Evolutionary conservation across 805 yeast species (phyloP).

Genomic region (Saturnispora sekii): DNA sequence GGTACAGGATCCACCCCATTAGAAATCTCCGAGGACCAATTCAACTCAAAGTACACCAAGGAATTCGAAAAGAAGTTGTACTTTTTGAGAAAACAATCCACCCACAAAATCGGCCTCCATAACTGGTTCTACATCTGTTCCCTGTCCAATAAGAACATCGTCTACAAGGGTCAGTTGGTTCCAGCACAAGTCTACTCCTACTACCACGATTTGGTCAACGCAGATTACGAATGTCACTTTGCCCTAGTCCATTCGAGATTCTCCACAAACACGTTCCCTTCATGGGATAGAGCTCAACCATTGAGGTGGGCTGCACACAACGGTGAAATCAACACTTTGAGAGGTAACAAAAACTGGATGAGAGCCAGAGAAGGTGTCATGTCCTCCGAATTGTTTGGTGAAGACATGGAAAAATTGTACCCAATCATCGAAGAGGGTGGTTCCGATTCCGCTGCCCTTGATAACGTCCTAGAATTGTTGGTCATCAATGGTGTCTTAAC

Average conservation of each 20-base stretch:
- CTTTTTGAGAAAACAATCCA: constrained; percentile 79
- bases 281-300: constrained; percentile 99
- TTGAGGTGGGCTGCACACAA: constrained; percentile 95
- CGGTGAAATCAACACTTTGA: constrained; percentile 94
- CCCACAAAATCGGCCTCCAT: constrained; percentile 86
- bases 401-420: constrained; percentile 79
- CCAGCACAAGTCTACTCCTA: constrained; percentile 94
- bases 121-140: constrained; percentile 98
- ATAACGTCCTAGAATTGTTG: constrained; percentile 85
- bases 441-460: constrained; percentile 96
- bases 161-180: constrained; percentile 95
- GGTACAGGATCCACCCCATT: constrained; percentile 30
- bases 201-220: constrained; percentile 85
- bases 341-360: constrained; percentile 99
- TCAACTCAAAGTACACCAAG: constrained; percentile 45
- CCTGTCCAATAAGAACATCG: constrained; percentile 77
- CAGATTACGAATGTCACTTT: constrained; percentile 89
- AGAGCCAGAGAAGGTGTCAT: constrained; percentile 96
- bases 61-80: constrained; percentile 76
- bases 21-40: constrained; percentile 38
- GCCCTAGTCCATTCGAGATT: constrained; percentile 95
- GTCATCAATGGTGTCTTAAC: constrained; percentile 87
- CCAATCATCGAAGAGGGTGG: constrained; percentile 98
- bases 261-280: constrained; percentile 96
- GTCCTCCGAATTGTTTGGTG: constrained; percentile 81